A percentile compares a stretch with the other conserved stretches of the same genome.
phyloP scores from a whole-genome alignment of 306 rosid genomes.

The Morella rubra region DNA sequence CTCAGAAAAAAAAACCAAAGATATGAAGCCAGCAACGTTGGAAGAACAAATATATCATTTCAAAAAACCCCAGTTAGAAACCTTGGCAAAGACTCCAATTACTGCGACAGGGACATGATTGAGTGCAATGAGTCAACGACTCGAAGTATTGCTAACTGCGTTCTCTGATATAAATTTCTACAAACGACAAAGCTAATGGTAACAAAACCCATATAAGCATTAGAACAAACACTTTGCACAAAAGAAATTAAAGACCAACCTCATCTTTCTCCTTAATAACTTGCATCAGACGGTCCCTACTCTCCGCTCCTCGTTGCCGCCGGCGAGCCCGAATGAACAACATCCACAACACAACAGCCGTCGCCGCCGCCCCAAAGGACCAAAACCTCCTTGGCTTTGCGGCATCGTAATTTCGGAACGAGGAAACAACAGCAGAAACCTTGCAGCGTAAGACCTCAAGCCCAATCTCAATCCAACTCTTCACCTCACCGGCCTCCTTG shows the following conservation, averaged over 20 bases:
- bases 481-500: not conserved
- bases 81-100: too few species aligned
- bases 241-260: constrained; percentile 18
- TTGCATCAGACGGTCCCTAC: not conserved
- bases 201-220: not conserved
- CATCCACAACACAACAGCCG: constrained; percentile 7
- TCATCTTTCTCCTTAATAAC: constrained; percentile 32
- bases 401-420: not conserved
- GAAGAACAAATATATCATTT: too few species aligned
- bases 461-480: not conserved
- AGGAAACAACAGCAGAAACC: not conserved
- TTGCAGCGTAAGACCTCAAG: not conserved
- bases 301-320: constrained; percentile 20
- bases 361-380: not conserved
- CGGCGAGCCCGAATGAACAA: constrained; percentile 9
- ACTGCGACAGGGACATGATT: too few species aligned
- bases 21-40: too few species aligned
- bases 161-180: not conserved
- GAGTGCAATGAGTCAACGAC: too few species aligned
- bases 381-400: not conserved
- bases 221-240: not conserved
- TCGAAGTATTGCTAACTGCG: not conserved
- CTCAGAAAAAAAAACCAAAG: too few species aligned
- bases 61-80: too few species aligned
- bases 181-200: not conserved